Conservation (phyloP, 2,329 filamentous ascomycete genomes). For the Diplodia corticola region DNA sequence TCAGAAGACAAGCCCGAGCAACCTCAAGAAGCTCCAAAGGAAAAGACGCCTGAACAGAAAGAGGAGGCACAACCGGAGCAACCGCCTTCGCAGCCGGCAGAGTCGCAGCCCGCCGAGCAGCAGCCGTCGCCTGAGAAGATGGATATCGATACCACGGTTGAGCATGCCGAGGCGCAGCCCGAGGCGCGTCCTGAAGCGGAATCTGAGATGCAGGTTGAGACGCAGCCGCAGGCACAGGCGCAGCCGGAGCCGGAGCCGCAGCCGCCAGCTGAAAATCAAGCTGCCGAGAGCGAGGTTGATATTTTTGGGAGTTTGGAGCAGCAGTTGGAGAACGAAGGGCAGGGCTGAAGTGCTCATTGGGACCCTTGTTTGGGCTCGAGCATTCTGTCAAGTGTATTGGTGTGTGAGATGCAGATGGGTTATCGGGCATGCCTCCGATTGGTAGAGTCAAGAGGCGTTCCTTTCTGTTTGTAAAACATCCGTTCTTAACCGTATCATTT, state of each 20-base stretch:
- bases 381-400: not conserved
- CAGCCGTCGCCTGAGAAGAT: not conserved
- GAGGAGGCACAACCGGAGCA: not conserved
- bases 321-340: slow-evolving; percentile 37
- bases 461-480: not conserved
- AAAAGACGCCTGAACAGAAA: not conserved
- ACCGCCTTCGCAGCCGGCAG: not conserved
- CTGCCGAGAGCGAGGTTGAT: slow-evolving; percentile 44
- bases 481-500: not conserved
- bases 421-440: not conserved
- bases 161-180: not conserved
- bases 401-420: not conserved
- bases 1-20: not conserved
- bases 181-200: not conserved
- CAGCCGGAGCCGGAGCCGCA: not conserved
- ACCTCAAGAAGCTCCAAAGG: not conserved
- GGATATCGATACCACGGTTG: not conserved
- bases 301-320: slow-evolving; percentile 51
- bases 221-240: not conserved
- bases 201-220: slow-evolving; percentile 16
- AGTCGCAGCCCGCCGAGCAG: not conserved
- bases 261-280: not conserved
- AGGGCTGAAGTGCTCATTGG: not conserved
- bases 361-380: not conserved
- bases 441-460: not conserved